phyloP scores from a whole-genome alignment of 805 yeast genomes.

The Candida ulmi region DNA sequence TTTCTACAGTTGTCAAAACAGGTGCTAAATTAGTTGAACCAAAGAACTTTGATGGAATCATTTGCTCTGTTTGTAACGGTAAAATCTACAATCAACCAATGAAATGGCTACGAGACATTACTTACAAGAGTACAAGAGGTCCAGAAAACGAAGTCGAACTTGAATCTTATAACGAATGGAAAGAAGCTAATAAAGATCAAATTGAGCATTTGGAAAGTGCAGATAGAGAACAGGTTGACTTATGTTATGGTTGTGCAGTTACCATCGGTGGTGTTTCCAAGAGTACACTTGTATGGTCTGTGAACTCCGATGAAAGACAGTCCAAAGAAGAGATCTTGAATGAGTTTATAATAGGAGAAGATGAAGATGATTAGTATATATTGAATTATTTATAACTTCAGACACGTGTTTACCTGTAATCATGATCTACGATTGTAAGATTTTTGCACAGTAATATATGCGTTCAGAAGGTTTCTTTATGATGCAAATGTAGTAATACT shows the following conservation, averaged over 20 bases:
- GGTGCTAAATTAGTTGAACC: constrained; percentile 71
- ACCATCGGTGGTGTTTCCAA: constrained; percentile 42
- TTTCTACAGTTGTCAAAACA: constrained; percentile 87
- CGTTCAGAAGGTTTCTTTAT: too few relatives aligned
- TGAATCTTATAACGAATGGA: constrained; percentile 30
- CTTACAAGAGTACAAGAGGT: constrained; percentile 52
- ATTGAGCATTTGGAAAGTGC: constrained; percentile 10
- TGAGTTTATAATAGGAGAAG: constrained; percentile 40
- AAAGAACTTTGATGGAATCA: constrained; percentile 14
- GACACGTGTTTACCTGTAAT: too few relatives aligned
- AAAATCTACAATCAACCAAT: constrained; percentile 52
- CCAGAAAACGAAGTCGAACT: constrained; percentile 38
- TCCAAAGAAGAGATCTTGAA: constrained; percentile 36
- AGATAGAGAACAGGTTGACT: constrained; percentile 20
- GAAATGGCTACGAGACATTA: constrained; percentile 63
- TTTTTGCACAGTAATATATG: too few relatives aligned
- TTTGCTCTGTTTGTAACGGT: constrained; percentile 54
- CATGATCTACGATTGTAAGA: too few relatives aligned
- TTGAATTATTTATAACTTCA: too few relatives aligned
- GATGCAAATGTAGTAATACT: too few relatives aligned
- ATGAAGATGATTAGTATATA: constrained; percentile 25
- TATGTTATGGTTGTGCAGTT: constrained; percentile 77
- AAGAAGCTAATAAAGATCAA: constrained; percentile 17
- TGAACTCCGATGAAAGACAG: constrained; percentile 21
- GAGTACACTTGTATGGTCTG: constrained; percentile 35